Base-by-base conservation (phyloP, 371 early-diverging fungal genomes). In the Syncephalastrum racemosum region DNA sequence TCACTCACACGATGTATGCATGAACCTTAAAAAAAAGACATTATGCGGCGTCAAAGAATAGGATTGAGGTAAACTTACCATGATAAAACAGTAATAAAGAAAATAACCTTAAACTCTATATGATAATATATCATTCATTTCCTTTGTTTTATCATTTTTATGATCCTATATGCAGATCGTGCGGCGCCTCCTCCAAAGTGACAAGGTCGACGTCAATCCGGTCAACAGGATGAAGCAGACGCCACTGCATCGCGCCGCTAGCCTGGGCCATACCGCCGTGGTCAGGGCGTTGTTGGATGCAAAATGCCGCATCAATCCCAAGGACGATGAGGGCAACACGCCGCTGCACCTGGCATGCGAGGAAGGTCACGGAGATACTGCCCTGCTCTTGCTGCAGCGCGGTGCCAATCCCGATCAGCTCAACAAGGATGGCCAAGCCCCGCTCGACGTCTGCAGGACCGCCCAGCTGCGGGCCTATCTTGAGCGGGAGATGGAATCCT, bases 301-400 rank as follows among this genome's bases (percentile, higher is more conserved):
- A 8, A 69, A 71, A 18, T 65, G 74, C 16, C 69, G 80, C 16
- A 54, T 84, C n/a, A 84, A 84, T 56, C 50, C 73, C 0, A 71
- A 68, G 31, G 86, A 85, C 39, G 48, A 53, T 16, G 72, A 70
- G 8, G 70, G 77, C 14, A 82, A 85, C 50, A 84, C 86, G 0
- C 83, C 86, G 3, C 49, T 85, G 60, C 86, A 85, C 53, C 44
- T 82, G 50, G 84, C 86, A 4, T 83, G 84, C 50, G 84, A 85
- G 48, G 86, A 84, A 48, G 79, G 75, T n/a, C 83, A 79, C 39
- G 82, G 81, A 2, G 82, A 81, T 49, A 76, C 79, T 10, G 82
- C 80, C 6, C 20, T 70, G 3, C 57, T 63, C 4, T 57, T 85
- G 41, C 60, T 85, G 16, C 67, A 83, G 54, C 53, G 71, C 18